Evolutionary conservation across 495 filamentous ascomycete species (phyloP).

Genomic region (Chaetomidium leptoderma): DNA sequence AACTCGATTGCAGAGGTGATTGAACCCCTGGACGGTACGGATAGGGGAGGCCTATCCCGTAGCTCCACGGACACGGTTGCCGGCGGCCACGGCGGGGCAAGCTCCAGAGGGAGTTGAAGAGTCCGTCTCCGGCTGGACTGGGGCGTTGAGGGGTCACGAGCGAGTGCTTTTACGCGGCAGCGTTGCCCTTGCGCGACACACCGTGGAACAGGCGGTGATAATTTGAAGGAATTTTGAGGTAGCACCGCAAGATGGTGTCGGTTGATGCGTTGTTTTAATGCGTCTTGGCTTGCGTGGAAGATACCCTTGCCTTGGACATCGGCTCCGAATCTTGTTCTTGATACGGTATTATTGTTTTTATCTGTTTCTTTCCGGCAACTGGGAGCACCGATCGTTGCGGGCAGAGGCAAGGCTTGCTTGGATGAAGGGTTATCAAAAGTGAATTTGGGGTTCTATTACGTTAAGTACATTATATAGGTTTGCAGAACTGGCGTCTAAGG

Average conservation of each 20-base stretch:
- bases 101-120: conserved; percentile 22
- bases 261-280: neutral
- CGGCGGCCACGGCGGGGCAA: neutral
- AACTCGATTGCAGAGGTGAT: conserved; percentile 26
- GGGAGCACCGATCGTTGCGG: too few relatives aligned
- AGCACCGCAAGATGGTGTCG: neutral
- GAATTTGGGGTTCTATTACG: neutral
- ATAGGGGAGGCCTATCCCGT: neutral
- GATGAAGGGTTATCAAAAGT: conserved; percentile 2
- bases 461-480: too few relatives aligned
- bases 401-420: too few relatives aligned
- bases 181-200: neutral
- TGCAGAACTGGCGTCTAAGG: too few relatives aligned
- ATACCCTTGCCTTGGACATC: conserved; percentile 14
- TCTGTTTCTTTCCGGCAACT: neutral
- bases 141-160: neutral
- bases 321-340: neutral
- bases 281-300: conserved; percentile 9
- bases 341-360: neutral
- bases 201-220: neutral
- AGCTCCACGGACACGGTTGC: neutral
- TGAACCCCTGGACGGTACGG: conserved; percentile 26
- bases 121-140: conserved; percentile 12
- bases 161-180: too few relatives aligned
- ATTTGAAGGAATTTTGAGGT: too few relatives aligned